These are phyloP conservation scores for Tolypocladium paradoxum DNA, from an alignment of 2,329 filamentous ascomycete species.

Conservation along the genomic window DNA sequence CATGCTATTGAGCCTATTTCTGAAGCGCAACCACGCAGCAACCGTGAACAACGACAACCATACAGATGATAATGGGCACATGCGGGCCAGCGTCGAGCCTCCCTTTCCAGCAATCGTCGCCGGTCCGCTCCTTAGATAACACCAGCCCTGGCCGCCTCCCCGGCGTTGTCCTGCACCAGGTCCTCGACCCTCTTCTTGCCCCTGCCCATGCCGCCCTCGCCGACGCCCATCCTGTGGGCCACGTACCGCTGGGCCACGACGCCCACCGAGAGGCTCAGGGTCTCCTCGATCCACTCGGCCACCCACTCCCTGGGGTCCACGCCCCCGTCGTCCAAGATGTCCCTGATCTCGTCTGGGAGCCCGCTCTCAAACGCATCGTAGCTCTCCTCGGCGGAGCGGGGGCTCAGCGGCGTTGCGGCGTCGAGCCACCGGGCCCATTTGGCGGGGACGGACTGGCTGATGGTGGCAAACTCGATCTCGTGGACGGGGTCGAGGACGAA, in stretches of 20 bases:
- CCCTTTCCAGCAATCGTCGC: neutral
- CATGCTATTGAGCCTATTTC: neutral
- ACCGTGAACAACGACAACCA: neutral
- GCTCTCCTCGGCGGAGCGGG: constrained; percentile 39
- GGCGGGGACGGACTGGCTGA: constrained; percentile 74
- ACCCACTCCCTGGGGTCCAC: constrained; percentile 97
- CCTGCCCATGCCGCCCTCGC: constrained; percentile 58
- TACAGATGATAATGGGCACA: neutral
- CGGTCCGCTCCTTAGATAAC: constrained; percentile 26
- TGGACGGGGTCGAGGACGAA: constrained; percentile 85
- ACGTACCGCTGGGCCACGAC: constrained; percentile 92
- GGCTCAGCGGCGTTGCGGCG: constrained; percentile 49
- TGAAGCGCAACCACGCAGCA: neutral
- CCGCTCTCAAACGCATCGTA: constrained; percentile 23
- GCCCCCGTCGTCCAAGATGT: constrained; percentile 64
- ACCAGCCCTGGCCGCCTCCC: constrained; percentile 50
- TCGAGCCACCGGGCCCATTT: constrained; percentile 92
- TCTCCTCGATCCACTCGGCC: constrained; percentile 92
- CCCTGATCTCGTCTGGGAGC: constrained; percentile 72
- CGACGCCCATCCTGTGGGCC: constrained; percentile 88
- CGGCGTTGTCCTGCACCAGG: constrained; percentile 43
- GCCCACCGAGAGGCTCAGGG: constrained; percentile 65
- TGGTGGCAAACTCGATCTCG: constrained; percentile 71
- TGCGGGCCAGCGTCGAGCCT: neutral
- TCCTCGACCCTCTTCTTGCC: constrained; percentile 51